These are phyloP conservation scores for Mortierella sp. DNA, from an alignment of 371 early-diverging fungal genomes.

Conservation along the genomic window DNA sequence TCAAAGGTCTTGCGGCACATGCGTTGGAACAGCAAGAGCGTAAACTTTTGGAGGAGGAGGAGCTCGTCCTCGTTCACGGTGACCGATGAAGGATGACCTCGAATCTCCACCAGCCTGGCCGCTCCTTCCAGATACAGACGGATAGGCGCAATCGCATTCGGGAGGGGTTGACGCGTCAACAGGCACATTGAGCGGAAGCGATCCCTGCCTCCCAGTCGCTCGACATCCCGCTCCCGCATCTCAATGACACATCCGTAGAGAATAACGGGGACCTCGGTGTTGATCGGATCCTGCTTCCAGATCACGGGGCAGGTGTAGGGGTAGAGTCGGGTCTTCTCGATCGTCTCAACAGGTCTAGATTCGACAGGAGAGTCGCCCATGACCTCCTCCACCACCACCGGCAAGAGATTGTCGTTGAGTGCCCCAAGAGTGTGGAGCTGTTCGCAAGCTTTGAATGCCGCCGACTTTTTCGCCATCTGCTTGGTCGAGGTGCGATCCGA, in stretches of 20 bases:
- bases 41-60: constrained; percentile 64
- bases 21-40: constrained; percentile 62
- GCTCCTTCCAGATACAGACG: constrained; percentile 61
- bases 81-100: constrained; percentile 11
- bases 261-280: background rate
- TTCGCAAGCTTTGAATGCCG: constrained; percentile 79
- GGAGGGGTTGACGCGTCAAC: constrained; percentile 64
- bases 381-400: constrained; percentile 42
- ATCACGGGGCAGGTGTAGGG: constrained; percentile 21
- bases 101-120: constrained; percentile 41
- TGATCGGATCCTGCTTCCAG: constrained; percentile 15
- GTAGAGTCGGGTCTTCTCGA: constrained; percentile 23
- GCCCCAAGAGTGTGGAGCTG: constrained; percentile 74
- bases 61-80: constrained; percentile 55
- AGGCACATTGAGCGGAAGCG: constrained; percentile 65
- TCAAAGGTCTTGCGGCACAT: constrained; percentile 65
- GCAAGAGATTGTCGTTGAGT: constrained; percentile 82
- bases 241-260: constrained; percentile 21
- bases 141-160: constrained; percentile 53
- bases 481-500: constrained; percentile 73
- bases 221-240: constrained; percentile 3
- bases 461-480: constrained; percentile 76
- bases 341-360: background rate
- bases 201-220: constrained; percentile 26
- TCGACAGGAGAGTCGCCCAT: constrained; percentile 20